Evolutionary conservation across 306 rosid species (phyloP).

Genomic region (Vigna angularis): DNA sequence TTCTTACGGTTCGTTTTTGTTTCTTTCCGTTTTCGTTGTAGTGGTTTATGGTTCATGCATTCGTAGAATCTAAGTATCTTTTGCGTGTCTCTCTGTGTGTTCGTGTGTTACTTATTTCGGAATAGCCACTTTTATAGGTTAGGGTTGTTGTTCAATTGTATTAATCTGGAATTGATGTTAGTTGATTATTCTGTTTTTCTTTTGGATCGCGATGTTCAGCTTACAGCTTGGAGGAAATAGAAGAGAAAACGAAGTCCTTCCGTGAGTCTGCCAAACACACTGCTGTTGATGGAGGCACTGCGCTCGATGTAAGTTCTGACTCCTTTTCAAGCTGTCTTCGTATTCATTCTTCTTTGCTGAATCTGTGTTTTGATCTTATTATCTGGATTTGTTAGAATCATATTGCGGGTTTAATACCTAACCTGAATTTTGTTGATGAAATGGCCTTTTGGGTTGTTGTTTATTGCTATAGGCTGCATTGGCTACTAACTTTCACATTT

Average conservation of each 20-base stretch:
- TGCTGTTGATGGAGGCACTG: slow-evolving; percentile 57
- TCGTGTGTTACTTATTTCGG: neutral
- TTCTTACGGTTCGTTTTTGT: slow-evolving; percentile 45
- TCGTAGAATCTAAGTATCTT: neutral
- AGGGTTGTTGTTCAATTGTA: neutral
- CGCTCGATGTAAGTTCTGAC: slow-evolving; percentile 62
- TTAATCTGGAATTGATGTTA: neutral
- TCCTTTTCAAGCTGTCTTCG: slow-evolving; percentile 25
- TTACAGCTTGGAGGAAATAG: slow-evolving; percentile 69
- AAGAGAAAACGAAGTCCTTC: slow-evolving; percentile 65
- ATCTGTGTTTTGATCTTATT: neutral
- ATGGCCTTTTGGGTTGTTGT: neutral
- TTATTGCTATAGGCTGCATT: slow-evolving; percentile 1
- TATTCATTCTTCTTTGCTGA: slow-evolving; percentile 18
- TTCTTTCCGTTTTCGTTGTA: neutral
- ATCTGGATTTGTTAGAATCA: slow-evolving; percentile 1
- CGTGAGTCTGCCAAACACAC: slow-evolving; percentile 55
- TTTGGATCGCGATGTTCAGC: slow-evolving; percentile 56
- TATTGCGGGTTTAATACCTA: neutral
- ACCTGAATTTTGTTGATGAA: neutral
- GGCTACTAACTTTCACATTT: slow-evolving; percentile 6
- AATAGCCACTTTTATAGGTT: neutral
- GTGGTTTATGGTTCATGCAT: neutral
- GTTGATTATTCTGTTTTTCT: neutral
- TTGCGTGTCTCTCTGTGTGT: neutral